Evolutionary conservation across 768 basidiomycete species (phyloP).

Genomic region (Tylopilus sp.): DNA sequence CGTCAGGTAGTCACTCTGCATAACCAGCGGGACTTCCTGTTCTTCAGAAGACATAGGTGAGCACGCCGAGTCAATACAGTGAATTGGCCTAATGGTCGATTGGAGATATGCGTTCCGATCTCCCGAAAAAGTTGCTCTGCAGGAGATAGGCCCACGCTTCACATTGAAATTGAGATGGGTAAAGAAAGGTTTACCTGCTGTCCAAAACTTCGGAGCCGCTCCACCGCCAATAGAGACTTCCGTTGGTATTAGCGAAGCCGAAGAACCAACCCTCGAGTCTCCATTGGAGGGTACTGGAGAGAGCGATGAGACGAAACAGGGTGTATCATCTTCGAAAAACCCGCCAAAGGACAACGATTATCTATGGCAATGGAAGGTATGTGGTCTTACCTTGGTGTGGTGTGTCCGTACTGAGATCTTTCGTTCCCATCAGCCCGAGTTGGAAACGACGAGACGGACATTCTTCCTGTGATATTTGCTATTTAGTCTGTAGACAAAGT

Average conservation of each 20-base stretch:
- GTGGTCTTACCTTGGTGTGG: conserved; percentile 20
- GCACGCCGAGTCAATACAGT: conserved; percentile 22
- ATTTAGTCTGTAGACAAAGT: neutral
- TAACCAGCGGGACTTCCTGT: conserved; percentile 96
- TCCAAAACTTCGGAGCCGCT: conserved; percentile 64
- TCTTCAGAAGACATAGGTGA: conserved; percentile 93
- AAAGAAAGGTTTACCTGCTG: conserved; percentile 83
- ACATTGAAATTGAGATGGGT: conserved; percentile 91
- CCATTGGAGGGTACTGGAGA: conserved; percentile 12
- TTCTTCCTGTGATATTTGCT: conserved; percentile 69
- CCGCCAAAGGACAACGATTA: conserved; percentile 74
- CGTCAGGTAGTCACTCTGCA: conserved; percentile 96
- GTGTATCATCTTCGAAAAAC: conserved; percentile 20
- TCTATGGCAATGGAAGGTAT: conserved; percentile 89
- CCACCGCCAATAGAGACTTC: conserved; percentile 56
- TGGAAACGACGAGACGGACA: conserved; percentile 85
- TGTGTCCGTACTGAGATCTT: neutral
- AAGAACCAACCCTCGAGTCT: conserved; percentile 14
- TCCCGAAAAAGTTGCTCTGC: conserved; percentile 84
- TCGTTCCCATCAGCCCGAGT: conserved; percentile 72
- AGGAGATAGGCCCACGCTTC: conserved; percentile 97
- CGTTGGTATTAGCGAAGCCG: conserved; percentile 34
- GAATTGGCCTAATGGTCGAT: conserved; percentile 6
- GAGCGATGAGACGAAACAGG: conserved; percentile 16
- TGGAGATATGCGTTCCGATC: conserved; percentile 88